Base-by-base conservation (phyloP, 1,139 yeast genomes). In the Nakaseomyces delphensis region DNA sequence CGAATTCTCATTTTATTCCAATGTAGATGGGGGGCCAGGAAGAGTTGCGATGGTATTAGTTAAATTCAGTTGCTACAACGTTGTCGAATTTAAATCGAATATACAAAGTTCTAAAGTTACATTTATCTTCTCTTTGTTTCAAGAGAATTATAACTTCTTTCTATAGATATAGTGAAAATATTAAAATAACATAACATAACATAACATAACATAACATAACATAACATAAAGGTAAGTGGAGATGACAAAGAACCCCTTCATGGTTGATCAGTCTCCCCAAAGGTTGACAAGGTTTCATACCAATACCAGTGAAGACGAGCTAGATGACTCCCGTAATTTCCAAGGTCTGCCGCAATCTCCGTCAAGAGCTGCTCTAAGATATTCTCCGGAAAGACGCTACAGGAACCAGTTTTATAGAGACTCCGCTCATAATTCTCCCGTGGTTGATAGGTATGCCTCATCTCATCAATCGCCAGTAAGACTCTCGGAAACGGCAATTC, bases 391-490 rank as follows among this genome's bases (percentile, higher is more conserved):
- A 33, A 59, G 63, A 43, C 56, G 61, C 28, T 59, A 53, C 15
- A 55, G 59, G 36, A 45, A 48, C 14, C 59, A 54, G 38, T 56
- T 57, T 39, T 52, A 56, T 31, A 52, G 62, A 21, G 60, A 55
- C 39, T 56, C 62, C 43, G 50, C 54, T 3, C 59, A 56, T 21
- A 53, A 49, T 39, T 57, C 63, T 2, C 65, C 64, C 5, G 56
- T 50, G n/a, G 47, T 48, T 13, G 54, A 53, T 32, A 60, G 69
- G 51, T 62, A 62, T 40, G 71, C 71, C 43, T 79, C 70, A 52
- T 66, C 73, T 19, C 65, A 73, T 50, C 87, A 80, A 53, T 80
- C 87, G 0, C 91, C 91, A 27, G 73, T 69, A 45, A 73, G 85
- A 56, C 70, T 70, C 39, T 67, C 64, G 41, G 71, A 73, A 3